phyloP scores from a whole-genome alignment of 2,329 filamentous ascomycete genomes.

The Chaetothyriales sp. region DNA sequence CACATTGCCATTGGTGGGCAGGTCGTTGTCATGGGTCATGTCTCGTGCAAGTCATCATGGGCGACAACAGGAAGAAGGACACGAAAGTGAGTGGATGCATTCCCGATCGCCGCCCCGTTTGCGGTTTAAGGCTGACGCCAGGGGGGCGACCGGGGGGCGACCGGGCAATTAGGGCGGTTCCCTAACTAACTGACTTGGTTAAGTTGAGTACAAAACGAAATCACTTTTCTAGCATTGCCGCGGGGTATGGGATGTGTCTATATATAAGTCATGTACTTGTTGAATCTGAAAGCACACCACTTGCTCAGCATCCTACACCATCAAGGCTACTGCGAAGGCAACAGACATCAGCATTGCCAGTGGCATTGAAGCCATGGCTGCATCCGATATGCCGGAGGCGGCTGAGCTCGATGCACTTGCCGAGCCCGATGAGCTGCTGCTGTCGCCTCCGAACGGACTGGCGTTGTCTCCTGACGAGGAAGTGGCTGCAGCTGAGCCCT shows the following conservation, averaged over 20 bases:
- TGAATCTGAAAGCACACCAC: no score
- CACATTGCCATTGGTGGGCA: constrained; percentile 10
- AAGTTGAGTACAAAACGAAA: no score
- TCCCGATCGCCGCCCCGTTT: neutral
- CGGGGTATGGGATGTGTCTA: neutral
- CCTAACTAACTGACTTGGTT: no score
- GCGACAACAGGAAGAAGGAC: neutral
- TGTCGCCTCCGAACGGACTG: constrained; percentile 8
- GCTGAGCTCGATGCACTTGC: neutral
- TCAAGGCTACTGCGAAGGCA: neutral
- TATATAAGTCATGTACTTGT: neutral
- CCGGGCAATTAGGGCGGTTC: no score
- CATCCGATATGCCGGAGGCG: neutral
- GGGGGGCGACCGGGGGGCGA: no score
- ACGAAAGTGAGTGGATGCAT: neutral
- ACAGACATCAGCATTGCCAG: neutral
- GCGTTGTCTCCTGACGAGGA: constrained; percentile 5
- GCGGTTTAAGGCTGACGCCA: neutral
- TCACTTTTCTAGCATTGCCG: no score
- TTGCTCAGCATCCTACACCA: neutral
- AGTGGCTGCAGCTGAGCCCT: constrained; percentile 1
- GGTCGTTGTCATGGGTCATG: constrained; percentile 15
- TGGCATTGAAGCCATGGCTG: neutral
- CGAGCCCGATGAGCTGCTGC: neutral
- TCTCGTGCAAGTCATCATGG: constrained; percentile 12